These are phyloP conservation scores for Cadophora gregata DNA, from an alignment of 2,329 filamentous ascomycete species.

Conservation along the genomic window DNA sequence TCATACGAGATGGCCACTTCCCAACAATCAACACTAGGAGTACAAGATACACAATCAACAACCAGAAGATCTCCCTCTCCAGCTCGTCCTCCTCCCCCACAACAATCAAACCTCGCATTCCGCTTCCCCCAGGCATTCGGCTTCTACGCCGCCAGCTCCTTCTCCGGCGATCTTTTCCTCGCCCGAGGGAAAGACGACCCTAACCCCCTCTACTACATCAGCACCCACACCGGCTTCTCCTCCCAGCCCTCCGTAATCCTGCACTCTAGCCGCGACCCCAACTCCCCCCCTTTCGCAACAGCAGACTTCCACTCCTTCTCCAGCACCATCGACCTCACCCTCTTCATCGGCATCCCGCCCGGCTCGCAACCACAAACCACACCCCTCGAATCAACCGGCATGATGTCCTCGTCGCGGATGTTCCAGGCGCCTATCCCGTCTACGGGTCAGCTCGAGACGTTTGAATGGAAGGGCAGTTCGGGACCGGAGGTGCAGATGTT, in stretches of 20 bases:
- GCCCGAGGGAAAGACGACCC: slow-evolving; percentile 26
- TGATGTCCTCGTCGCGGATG: slow-evolving; percentile 10
- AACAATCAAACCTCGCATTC: slow-evolving; percentile 1
- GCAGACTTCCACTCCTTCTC: slow-evolving; percentile 33
- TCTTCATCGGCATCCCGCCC: slow-evolving; percentile 21
- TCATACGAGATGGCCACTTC: slow-evolving; percentile 13
- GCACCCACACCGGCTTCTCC: slow-evolving; percentile 23
- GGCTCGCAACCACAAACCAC: neutral
- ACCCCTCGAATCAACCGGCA: slow-evolving; percentile 16
- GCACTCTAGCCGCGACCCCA: slow-evolving; percentile 15
- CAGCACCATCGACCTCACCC: slow-evolving; percentile 25
- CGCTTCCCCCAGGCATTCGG: slow-evolving; percentile 33
- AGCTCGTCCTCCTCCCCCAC: neutral
- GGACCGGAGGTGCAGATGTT: slow-evolving; percentile 29
- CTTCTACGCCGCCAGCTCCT: slow-evolving; percentile 28
- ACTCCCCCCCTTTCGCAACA: slow-evolving; percentile 31
- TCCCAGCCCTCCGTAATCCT: slow-evolving; percentile 29
- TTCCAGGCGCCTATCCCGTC: slow-evolving; percentile 11
- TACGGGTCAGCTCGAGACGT: slow-evolving; percentile 18
- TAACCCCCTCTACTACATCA: slow-evolving; percentile 30
- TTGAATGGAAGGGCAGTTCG: slow-evolving; percentile 33
- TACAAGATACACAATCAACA: neutral
- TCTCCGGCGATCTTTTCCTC: slow-evolving; percentile 25
- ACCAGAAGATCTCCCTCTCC: slow-evolving; percentile 4
- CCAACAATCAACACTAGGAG: neutral